phyloP scores from a whole-genome alignment of 768 basidiomycete genomes.

The Tylopilus subfusipes region DNA sequence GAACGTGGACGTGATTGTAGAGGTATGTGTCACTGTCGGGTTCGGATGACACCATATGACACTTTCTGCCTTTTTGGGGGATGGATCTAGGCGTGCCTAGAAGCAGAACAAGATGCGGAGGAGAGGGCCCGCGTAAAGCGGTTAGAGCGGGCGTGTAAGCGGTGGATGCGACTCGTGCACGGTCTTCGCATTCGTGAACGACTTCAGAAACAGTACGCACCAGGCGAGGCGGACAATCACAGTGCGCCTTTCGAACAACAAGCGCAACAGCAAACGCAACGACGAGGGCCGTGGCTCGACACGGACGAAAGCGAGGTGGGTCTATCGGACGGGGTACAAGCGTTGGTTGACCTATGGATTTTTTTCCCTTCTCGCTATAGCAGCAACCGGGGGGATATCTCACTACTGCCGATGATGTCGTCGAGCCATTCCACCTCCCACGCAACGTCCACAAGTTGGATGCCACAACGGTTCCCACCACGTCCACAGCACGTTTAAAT shows the following conservation, averaged over 20 bases:
- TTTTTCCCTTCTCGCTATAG: not conserved
- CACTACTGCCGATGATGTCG: slow-evolving; percentile 65
- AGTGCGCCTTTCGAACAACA: slow-evolving; percentile 1
- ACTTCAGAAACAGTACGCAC: slow-evolving; percentile 73
- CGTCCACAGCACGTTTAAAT: not conserved
- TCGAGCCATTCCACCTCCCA: slow-evolving; percentile 69
- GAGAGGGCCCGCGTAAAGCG: slow-evolving; percentile 73
- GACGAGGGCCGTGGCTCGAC: slow-evolving; percentile 20
- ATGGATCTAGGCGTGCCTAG: slow-evolving; percentile 72
- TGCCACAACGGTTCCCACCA: slow-evolving; percentile 3
- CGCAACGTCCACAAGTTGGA: slow-evolving; percentile 39
- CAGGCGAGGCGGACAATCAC: slow-evolving; percentile 1
- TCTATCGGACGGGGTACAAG: not conserved
- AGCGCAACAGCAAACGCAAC: slow-evolving; percentile 7
- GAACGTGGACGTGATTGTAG: slow-evolving; percentile 66
- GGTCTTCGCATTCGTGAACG: slow-evolving; percentile 85
- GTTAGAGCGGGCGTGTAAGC: slow-evolving; percentile 77
- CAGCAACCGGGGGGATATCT: slow-evolving; percentile 56
- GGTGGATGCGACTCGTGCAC: slow-evolving; percentile 84
- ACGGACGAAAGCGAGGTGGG: slow-evolving; percentile 24
- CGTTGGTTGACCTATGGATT: slow-evolving; percentile 16
- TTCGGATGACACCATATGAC: slow-evolving; percentile 1
- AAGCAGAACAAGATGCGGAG: slow-evolving; percentile 71
- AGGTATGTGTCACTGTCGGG: slow-evolving; percentile 47
- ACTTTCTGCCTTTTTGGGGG: slow-evolving; percentile 3